phyloP scores from a whole-genome alignment of 1,139 yeast genomes.

The Lodderomyces jiufengensis region DNA sequence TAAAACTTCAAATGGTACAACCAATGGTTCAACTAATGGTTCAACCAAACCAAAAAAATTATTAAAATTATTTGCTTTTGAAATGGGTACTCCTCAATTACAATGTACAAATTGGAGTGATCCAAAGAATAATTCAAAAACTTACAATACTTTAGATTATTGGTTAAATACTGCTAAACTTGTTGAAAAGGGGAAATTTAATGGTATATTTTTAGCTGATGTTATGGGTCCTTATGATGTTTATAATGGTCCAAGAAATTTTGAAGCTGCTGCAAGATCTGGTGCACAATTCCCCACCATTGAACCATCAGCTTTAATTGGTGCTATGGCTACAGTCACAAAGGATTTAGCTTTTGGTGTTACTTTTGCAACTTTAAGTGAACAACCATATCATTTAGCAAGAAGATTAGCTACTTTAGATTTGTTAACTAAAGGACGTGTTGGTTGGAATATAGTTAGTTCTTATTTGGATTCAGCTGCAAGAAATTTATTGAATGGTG shows the following conservation, averaged over 20 bases:
- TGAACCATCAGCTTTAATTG: conserved; percentile 40
- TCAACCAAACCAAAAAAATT: conserved; percentile 13
- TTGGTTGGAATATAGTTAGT: conserved; percentile 45
- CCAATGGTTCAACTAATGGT: no score
- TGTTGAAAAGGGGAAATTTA: conserved; percentile 44
- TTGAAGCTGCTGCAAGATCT: conserved; percentile 32
- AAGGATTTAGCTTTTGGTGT: conserved; percentile 38
- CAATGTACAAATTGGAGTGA: conserved; percentile 45
- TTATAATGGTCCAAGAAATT: conserved; percentile 36
- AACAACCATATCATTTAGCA: conserved; percentile 41
- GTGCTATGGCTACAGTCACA: conserved; percentile 43
- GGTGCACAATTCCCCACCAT: conserved; percentile 43
- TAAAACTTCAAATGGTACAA: no score
- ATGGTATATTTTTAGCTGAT: conserved; percentile 46
- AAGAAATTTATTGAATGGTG: conserved; percentile 31
- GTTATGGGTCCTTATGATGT: conserved; percentile 44
- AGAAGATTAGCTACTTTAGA: conserved; percentile 40
- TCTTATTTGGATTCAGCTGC: conserved; percentile 39
- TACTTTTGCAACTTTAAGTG: conserved; percentile 42
- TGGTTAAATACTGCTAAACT: conserved; percentile 45
- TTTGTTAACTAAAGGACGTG: conserved; percentile 40
- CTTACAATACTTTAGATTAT: conserved; percentile 37
- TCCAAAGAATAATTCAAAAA: conserved; percentile 35
- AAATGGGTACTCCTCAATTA: conserved; percentile 37
- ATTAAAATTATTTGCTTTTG: conserved; percentile 37